Evolutionary conservation across 768 basidiomycete genomes (phyloP).

Genomic region (Rhodotorula sphaerocarpa): DNA sequence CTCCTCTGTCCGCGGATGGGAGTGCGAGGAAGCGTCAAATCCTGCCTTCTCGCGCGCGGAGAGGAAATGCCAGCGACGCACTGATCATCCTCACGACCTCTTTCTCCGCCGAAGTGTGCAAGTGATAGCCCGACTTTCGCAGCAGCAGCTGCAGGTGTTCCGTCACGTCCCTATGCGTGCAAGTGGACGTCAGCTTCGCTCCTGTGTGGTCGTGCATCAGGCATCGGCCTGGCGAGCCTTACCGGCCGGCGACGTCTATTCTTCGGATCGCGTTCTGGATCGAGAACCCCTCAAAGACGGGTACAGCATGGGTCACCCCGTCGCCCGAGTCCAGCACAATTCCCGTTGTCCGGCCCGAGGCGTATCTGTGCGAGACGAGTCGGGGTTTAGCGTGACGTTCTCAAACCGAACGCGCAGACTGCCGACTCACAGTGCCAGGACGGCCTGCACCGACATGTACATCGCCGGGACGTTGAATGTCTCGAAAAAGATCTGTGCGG

Average conservation of each 20-base stretch:
- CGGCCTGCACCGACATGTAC: constrained; percentile 86
- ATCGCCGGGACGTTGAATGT: constrained; percentile 88
- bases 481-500: constrained; percentile 95
- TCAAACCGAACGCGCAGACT: too few species aligned
- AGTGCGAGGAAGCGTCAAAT: too few species aligned
- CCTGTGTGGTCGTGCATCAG: too few species aligned
- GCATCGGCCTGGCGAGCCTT: too few species aligned
- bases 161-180: too few species aligned
- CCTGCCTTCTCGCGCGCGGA: too few species aligned
- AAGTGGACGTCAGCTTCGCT: too few species aligned
- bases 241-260: constrained; percentile 83
- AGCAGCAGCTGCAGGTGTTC: constrained; percentile 69
- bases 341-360: constrained; percentile 87
- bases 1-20: too few species aligned
- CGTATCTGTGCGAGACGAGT: too few species aligned
- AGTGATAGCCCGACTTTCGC: constrained; percentile 83
- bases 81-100: constrained; percentile 89
- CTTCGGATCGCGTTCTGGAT: constrained; percentile 88
- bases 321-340: constrained; percentile 94
- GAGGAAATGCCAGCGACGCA: too few species aligned
- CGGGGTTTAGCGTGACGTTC: too few species aligned
- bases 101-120: constrained; percentile 67
- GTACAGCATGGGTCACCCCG: constrained; percentile 91
- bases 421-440: constrained; percentile 63
- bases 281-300: constrained; percentile 90